Percentiles rank a stretch among this genome's conserved stretches.
phyloP scores from a whole-genome alignment of 441 rosid genomes.

The Bruguiera hainesii region DNA sequence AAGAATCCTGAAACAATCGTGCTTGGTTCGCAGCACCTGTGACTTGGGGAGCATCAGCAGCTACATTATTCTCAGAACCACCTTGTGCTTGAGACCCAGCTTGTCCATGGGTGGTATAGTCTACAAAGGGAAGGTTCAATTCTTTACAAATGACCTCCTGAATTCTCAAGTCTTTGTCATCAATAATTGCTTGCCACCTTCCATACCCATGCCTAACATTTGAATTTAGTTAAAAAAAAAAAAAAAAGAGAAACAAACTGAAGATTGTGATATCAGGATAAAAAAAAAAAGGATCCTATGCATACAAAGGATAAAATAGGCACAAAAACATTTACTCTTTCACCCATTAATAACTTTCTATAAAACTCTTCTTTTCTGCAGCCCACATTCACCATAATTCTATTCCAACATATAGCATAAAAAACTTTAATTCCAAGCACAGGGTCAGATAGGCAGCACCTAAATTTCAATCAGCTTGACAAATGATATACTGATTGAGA shows the following conservation, averaged over 20 bases:
- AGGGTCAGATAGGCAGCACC: not conserved
- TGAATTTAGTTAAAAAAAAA: constrained; percentile 11
- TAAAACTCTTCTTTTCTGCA: not conserved
- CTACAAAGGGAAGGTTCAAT: constrained; percentile 70
- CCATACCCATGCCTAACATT: constrained; percentile 92
- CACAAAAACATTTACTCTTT: not conserved
- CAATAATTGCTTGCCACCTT: constrained; percentile 99
- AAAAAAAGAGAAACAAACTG: constrained; percentile 13
- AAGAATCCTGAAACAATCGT: constrained; percentile 47
- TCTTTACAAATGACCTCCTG: constrained; percentile 91
- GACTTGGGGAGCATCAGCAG: constrained; percentile 44
- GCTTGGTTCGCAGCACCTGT: constrained; percentile 43
- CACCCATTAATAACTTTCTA: not conserved
- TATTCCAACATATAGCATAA: not conserved
- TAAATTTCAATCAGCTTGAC: constrained; percentile 1
- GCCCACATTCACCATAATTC: not conserved
- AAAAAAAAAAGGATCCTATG: not conserved
- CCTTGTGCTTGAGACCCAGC: constrained; percentile 57
- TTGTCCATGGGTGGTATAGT: constrained; percentile 66
- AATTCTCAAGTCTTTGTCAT: constrained; percentile 82
- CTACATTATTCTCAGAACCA: constrained; percentile 52
- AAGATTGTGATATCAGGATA: not conserved
- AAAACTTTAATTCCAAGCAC: not conserved
- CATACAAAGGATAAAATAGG: not conserved
- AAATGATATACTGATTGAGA: not conserved